Evolutionary conservation across 176 grass and related monocot genomes (phyloP), one percentile per base, ranked within the genome.

Genomic region (Luzula sylvatica): DNA sequence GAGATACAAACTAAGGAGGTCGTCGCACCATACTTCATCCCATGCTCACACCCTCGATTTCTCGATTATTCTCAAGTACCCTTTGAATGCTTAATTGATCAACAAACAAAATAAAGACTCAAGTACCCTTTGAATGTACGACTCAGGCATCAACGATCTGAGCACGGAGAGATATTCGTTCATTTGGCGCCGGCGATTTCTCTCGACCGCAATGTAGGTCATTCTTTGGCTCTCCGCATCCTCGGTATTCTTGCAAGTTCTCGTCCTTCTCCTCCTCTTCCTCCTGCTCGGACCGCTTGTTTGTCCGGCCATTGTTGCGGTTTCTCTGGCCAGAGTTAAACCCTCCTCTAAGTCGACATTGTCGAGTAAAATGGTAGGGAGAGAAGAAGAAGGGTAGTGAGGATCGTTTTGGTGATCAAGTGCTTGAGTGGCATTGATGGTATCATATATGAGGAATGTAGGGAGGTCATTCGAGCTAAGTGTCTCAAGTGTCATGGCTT

Each of bases 141-240:
- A 47, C 32, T 74, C 65, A 7, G 92, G 92, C 92, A 98, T 98
- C 64, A 98, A 72, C 8, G 85, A 80, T 20, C 92, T 81, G 55
- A 98, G 76, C 40, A 57, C 30, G 53, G 86, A 41, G 13, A 98
- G 86, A 76, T 98, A 90, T 62, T 87, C 85, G 65, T 98, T 98
- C 85, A 98, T 98, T 67, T 90, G 92, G 21, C 71, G 73, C 8
- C 92, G 85, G 20, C 92, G 92, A 68, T 98, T 98, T 54, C 92
- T 81, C 84, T 98, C 92, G 12, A 98, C 92, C 41, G 92, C 92
- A 81, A 98, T 98, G 81, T 98, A 85, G 16, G 75, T 90, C 81
- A 98, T 83, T 65, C 92, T 77, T 73, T 90, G 92, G 50, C 68
- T 87, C 69, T 98, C 92, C 1, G 81, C 42, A 72, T 98, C 85